Percentiles rank a stretch among this genome's conserved stretches.
Conservation (phyloP, 257 asterid genomes). For the Scutellaria minor region DNA sequence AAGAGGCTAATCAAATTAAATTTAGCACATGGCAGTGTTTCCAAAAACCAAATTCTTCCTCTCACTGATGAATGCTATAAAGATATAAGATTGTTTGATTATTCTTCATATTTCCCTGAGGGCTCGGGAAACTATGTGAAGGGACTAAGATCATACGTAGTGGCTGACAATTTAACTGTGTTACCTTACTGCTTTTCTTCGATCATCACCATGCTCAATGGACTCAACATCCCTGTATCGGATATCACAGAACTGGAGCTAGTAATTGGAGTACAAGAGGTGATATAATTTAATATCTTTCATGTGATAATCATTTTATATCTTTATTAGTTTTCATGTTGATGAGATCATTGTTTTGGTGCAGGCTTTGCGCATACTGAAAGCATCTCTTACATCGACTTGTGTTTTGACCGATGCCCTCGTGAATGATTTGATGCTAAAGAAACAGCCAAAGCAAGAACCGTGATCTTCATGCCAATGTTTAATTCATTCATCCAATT, state of each 20-base stretch:
- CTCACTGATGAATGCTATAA: neutral
- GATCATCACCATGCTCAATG: neutral
- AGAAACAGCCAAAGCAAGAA: constrained; percentile 28
- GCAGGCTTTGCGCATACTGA: constrained; percentile 39
- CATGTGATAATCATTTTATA: neutral
- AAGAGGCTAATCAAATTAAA: neutral
- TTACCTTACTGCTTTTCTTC: neutral
- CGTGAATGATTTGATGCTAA: neutral
- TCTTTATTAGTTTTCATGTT: too few relatives aligned
- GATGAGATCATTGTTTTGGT: neutral
- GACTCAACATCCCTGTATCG: neutral
- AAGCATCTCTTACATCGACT: constrained; percentile 34
- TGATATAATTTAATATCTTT: neutral
- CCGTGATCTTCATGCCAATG: neutral
- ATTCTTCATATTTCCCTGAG: too few relatives aligned
- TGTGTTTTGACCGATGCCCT: constrained; percentile 31
- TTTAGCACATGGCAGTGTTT: neutral
- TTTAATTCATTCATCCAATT: too few relatives aligned
- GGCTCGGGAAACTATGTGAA: neutral
- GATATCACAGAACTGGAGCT: constrained; percentile 24
- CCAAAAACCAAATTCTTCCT: constrained; percentile 21
- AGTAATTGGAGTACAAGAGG: constrained; percentile 26
- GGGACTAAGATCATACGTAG: constrained; percentile 14
- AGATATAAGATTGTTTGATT: neutral
- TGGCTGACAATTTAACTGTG: constrained; percentile 36